A percentile compares a stretch with the other conserved stretches of the same genome.
phyloP scores from a whole-genome alignment of 805 yeast species.

The Debaryomyces hansenii region DNA sequence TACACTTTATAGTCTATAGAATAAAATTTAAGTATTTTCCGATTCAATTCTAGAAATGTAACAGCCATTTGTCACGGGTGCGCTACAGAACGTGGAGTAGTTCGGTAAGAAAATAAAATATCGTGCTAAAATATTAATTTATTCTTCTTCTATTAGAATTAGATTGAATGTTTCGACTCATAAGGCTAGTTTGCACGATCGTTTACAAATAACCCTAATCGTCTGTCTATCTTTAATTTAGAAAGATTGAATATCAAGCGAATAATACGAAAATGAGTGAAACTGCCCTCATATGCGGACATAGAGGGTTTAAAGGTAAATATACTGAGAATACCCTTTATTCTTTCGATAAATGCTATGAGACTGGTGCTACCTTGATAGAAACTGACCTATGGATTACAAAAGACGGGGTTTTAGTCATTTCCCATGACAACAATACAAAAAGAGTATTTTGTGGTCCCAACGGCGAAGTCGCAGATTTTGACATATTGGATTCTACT shows the following conservation, averaged over 20 bases:
- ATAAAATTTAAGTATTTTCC: not conserved
- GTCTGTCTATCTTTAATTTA: too few species aligned
- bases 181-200: too few species aligned
- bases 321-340: constrained; percentile 40
- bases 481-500: constrained; percentile 30
- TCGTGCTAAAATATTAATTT: too few species aligned
- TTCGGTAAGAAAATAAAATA: too few species aligned
- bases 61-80: not conserved
- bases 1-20: not conserved
- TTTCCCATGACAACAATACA: constrained; percentile 41
- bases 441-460: constrained; percentile 35
- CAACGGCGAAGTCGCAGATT: constrained; percentile 35
- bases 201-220: too few species aligned
- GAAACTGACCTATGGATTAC: constrained; percentile 47
- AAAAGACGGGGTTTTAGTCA: constrained; percentile 35
- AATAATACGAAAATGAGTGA: not conserved
- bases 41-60: too few species aligned
- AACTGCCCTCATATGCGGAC: constrained; percentile 24
- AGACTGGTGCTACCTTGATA: constrained; percentile 36
- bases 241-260: not conserved
- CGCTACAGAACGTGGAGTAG: not conserved
- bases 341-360: constrained; percentile 38
- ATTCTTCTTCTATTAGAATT: too few species aligned
- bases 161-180: too few species aligned
- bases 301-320: constrained; percentile 43